phyloP scores from a whole-genome alignment of 1,284 basidiomycete species.

The Ceratobasidium sp. region DNA sequence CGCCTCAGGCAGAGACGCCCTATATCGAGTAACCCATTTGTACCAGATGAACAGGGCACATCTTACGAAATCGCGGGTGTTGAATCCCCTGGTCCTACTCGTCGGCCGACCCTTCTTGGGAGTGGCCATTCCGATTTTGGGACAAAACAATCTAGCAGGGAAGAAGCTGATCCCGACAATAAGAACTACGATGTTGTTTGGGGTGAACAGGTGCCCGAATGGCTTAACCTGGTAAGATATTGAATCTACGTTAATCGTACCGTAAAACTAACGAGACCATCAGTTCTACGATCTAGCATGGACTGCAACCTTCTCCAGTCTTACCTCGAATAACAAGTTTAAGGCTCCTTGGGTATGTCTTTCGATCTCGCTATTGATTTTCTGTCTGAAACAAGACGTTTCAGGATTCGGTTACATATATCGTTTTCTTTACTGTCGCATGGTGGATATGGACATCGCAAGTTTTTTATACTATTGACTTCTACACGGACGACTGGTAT shows the following conservation, averaged over 20 bases:
- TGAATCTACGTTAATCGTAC: too few relatives aligned
- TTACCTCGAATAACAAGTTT: conserved; percentile 35
- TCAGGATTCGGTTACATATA: conserved; percentile 33
- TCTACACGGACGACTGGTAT: conserved; percentile 40
- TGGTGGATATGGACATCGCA: conserved; percentile 37
- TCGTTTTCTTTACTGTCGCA: conserved; percentile 16
- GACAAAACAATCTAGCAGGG: neutral
- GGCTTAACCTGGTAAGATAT: conserved; percentile 35
- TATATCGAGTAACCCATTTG: conserved; percentile 32
- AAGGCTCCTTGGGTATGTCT: conserved; percentile 29
- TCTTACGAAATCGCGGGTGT: neutral
- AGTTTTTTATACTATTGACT: conserved; percentile 30
- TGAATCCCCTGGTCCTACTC: neutral
- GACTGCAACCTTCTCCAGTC: conserved; percentile 40
- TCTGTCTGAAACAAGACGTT: neutral
- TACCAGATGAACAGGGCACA: neutral
- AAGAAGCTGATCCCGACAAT: neutral
- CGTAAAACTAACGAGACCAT: neutral
- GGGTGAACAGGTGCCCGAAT: conserved; percentile 37
- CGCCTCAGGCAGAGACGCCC: conserved; percentile 35
- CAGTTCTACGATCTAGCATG: conserved; percentile 42
- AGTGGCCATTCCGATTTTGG: neutral
- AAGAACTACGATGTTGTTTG: conserved; percentile 30
- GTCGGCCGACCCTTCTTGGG: neutral
- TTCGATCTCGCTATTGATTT: neutral